These are phyloP conservation scores for Chlorella sp. DNA, from an alignment of 139 green algal species.

Conservation along the genomic window DNA sequence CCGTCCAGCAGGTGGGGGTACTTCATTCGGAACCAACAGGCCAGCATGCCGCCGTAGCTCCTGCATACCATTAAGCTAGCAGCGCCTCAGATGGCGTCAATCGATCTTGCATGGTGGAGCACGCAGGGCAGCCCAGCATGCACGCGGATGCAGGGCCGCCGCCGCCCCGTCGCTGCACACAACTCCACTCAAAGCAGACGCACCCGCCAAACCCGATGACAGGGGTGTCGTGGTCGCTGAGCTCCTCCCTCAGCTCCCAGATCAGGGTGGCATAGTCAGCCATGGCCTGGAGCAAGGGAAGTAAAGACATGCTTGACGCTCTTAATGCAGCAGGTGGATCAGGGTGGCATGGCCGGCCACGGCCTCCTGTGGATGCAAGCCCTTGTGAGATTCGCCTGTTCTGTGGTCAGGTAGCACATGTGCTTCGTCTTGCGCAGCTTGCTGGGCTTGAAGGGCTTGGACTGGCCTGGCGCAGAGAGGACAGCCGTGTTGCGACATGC, in stretches of 20 bases:
- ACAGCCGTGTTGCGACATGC: no score
- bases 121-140: no score
- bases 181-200: neutral
- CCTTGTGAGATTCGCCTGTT: slow-evolving; percentile 23
- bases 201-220: slow-evolving; percentile 84
- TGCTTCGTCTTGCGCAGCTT: slow-evolving; percentile 38
- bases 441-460: slow-evolving; percentile 39
- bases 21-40: slow-evolving; percentile 72
- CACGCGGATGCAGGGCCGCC: no score
- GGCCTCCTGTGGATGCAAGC: slow-evolving; percentile 25
- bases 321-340: slow-evolving; percentile 49
- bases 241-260: slow-evolving; percentile 46
- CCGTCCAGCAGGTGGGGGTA: slow-evolving; percentile 82
- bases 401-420: slow-evolving; percentile 63
- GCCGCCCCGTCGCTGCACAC: neutral
- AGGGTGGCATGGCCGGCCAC: slow-evolving; percentile 79
- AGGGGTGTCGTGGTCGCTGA: slow-evolving; percentile 43
- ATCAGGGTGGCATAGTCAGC: slow-evolving; percentile 80
- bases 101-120: no score
- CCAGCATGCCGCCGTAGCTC: slow-evolving; percentile 74
- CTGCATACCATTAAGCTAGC: neutral
- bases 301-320: slow-evolving; percentile 11
- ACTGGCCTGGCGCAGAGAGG: slow-evolving; percentile 7
- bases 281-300: slow-evolving; percentile 68
- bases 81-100: no score